Percentiles rank a stretch among this genome's conserved stretches.
Evolutionary conservation across 1,139 yeast genomes (phyloP).

Genomic region (Sugiyamaella sp.): DNA sequence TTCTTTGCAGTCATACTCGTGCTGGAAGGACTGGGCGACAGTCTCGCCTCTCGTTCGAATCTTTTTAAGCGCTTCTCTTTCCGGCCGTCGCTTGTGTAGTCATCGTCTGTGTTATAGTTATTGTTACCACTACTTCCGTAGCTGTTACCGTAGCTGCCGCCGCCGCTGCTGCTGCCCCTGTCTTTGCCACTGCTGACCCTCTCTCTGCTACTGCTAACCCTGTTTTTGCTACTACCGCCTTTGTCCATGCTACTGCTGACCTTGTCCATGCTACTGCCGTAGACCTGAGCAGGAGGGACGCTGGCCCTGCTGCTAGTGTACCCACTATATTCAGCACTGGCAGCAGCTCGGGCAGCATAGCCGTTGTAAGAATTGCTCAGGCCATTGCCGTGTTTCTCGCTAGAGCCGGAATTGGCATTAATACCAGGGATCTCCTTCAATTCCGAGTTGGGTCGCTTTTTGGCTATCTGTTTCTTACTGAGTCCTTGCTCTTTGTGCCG

Average conservation of each 20-base stretch:
- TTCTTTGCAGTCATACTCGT: neutral
- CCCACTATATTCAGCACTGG: neutral
- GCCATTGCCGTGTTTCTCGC: neutral
- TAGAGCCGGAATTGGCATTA: no score
- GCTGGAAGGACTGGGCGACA: constrained; percentile 10
- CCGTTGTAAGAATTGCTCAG: neutral
- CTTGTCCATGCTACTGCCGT: no score
- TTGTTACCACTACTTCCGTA: neutral
- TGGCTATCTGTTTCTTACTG: constrained; percentile 6
- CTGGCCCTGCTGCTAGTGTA: neutral
- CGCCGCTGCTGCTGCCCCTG: neutral
- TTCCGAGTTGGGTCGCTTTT: constrained; percentile 1
- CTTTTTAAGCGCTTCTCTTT: constrained; percentile 49
- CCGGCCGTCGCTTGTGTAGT: constrained; percentile 10
- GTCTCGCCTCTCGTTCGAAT: constrained; percentile 45
- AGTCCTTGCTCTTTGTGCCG: constrained; percentile 24
- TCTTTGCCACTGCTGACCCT: no score
- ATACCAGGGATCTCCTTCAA: constrained; percentile 1
- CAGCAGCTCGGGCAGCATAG: neutral
- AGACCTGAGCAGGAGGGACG: no score
- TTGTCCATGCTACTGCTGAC: no score
- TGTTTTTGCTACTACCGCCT: neutral
- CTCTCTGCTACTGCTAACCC: neutral
- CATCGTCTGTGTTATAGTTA: constrained; percentile 3
- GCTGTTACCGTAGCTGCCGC: neutral